These are phyloP conservation scores for Boletellus deceptivus DNA, from an alignment of 1,284 basidiomycete genomes.

Conservation along the genomic window DNA sequence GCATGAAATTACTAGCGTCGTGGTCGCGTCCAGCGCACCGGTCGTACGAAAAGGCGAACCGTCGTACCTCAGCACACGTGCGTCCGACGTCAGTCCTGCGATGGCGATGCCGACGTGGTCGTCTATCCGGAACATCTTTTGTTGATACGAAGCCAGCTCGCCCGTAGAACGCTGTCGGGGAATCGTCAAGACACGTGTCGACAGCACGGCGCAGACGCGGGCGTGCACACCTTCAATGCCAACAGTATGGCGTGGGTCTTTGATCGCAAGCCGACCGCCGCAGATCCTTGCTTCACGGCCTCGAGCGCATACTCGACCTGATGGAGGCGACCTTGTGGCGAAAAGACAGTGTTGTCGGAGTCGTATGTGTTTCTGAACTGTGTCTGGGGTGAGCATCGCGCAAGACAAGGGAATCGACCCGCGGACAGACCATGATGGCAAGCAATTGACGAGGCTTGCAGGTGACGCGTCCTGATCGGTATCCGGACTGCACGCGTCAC, in stretches of 20 bases:
- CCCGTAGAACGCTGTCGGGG: slow-evolving; percentile 89
- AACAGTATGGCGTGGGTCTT: slow-evolving; percentile 94
- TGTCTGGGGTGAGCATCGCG: slow-evolving; percentile 8
- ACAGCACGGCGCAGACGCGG: neutral
- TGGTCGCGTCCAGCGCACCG: neutral
- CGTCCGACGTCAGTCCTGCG: slow-evolving; percentile 96
- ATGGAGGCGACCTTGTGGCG: slow-evolving; percentile 85
- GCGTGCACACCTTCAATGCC: slow-evolving; percentile 75
- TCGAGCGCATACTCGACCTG: slow-evolving; percentile 99
- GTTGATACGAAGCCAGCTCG: slow-evolving; percentile 97
- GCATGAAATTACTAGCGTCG: slow-evolving; percentile 89
- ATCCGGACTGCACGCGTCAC: slow-evolving; percentile 17
- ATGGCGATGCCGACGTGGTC: slow-evolving; percentile 99
- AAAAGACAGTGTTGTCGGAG: slow-evolving; percentile 96
- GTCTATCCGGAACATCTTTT: slow-evolving; percentile 99
- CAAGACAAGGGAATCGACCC: neutral
- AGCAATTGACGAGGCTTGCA: slow-evolving; percentile 3
- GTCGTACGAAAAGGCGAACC: neutral
- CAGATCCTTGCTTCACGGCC: slow-evolving; percentile 99
- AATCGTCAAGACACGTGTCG: slow-evolving; percentile 5
- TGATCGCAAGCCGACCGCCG: slow-evolving; percentile 92
- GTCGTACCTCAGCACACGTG: slow-evolving; percentile 87
- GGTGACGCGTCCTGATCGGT: slow-evolving; percentile 33
- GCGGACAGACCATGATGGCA: slow-evolving; percentile 29
- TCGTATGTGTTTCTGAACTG: slow-evolving; percentile 96